phyloP scores from a whole-genome alignment of 176 grass and related monocot species.

The Ensete ventricosum region DNA sequence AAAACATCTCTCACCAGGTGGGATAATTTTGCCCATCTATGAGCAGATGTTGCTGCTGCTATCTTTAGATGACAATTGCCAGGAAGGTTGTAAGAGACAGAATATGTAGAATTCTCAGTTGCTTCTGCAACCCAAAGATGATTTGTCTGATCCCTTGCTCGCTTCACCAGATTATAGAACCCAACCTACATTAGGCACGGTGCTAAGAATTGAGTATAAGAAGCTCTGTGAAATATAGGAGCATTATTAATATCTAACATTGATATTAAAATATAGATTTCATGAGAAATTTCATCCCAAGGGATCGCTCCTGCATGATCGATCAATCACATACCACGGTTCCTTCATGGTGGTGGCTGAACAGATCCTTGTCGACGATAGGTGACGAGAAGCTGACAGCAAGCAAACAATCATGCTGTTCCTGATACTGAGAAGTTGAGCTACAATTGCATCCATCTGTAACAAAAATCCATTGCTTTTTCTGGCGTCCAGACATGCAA shows the following conservation, averaged over 20 bases:
- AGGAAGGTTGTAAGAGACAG: constrained; percentile 45
- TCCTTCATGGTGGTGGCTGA: constrained; percentile 49
- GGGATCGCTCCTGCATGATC: neutral
- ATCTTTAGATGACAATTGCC: constrained; percentile 69
- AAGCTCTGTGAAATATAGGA: neutral
- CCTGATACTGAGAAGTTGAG: constrained; percentile 28
- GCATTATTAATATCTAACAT: neutral
- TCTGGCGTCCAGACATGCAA: constrained; percentile 56
- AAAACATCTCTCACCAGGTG: constrained; percentile 42
- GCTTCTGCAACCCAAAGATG: constrained; percentile 79
- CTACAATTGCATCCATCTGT: constrained; percentile 57
- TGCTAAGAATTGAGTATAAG: neutral
- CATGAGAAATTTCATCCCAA: neutral
- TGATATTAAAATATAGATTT: neutral
- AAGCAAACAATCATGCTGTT: constrained; percentile 48
- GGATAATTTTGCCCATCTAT: constrained; percentile 71
- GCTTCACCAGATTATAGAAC: constrained; percentile 76
- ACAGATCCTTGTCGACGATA: constrained; percentile 46
- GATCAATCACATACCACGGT: constrained; percentile 51
- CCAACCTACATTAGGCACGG: constrained; percentile 42
- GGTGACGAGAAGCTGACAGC: constrained; percentile 60
- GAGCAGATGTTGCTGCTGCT: constrained; percentile 33
- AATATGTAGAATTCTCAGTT: constrained; percentile 51
- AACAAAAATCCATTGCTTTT: constrained; percentile 89
- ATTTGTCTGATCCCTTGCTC: constrained; percentile 66